Evolutionary conservation across 169 alveolate genomes (phyloP).

Genomic region (Babesia caballi): DNA sequence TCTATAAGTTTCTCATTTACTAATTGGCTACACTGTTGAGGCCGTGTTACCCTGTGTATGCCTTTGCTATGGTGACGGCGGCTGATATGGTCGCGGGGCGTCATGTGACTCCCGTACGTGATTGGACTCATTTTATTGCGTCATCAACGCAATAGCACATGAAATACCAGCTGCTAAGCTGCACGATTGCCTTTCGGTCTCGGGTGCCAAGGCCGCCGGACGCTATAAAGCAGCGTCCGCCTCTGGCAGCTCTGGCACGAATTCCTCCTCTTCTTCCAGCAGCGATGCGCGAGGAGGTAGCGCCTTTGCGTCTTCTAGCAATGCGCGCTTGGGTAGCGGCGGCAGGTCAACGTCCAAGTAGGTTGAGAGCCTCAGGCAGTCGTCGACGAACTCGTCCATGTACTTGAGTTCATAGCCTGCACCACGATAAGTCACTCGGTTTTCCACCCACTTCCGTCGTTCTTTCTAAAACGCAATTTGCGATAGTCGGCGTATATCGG

Average conservation of each 20-base stretch:
- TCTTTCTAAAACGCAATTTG: conserved; percentile 87
- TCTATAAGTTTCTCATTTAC: too few species aligned
- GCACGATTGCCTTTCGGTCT: too few species aligned
- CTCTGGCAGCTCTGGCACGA: conserved; percentile 4
- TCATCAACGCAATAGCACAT: too few species aligned
- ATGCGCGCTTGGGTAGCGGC: conserved; percentile 85
- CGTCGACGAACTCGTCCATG: conserved; percentile 97
- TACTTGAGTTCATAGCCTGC: conserved; percentile 76
- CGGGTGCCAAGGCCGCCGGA: too few species aligned
- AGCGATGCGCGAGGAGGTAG: conserved; percentile 33
- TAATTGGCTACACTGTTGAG: too few species aligned
- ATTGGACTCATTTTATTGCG: too few species aligned
- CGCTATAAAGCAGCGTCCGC: too few species aligned
- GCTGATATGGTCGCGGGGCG: too few species aligned
- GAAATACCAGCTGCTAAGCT: too few species aligned
- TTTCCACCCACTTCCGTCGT: conserved; percentile 81
- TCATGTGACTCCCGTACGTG: too few species aligned
- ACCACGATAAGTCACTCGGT: neutral
- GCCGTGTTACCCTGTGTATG: too few species aligned
- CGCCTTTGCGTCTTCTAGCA: conserved; percentile 83
- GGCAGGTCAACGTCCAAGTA: conserved; percentile 92
- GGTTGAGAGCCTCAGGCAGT: conserved; percentile 83
- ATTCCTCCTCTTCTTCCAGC: conserved; percentile 16
- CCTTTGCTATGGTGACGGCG: too few species aligned
- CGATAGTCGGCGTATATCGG: conserved; percentile 94